Base-by-base conservation (phyloP, 352 stramenopile genomes). In the Paralagenidium karlingii region DNA sequence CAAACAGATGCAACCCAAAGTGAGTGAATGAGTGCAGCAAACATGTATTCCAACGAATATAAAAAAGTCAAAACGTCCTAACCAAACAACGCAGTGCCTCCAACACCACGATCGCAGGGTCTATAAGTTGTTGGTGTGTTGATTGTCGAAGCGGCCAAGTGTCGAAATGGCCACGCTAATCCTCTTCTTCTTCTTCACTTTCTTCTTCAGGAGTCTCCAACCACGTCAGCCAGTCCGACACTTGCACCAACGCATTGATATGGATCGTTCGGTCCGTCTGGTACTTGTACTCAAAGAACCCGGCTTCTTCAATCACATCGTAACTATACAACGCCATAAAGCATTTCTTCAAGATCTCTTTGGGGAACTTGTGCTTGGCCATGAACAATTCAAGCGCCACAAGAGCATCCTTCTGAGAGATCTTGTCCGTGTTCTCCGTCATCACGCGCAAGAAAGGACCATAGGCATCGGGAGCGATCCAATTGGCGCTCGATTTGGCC, bases 261-360 rank as follows among this genome's bases (percentile, higher is more conserved):
- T 70, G 73, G 2, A 60, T 61, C 21, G 80, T 67, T 53, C 55
- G 65, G 37, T 88, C 74, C 33, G 82, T 63, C 53, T 88, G 68
- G 63, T 84, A 85, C 61, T 88, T 88, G 71, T 88, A 85, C 53
- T 88, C 74, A 27, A 88, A 74, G 54, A 88, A 88, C 15, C 68
- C 74, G 21, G 65, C 53, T 34, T 88, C 74, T 33, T 82, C 68
- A 34, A 88, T 65, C 41, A 88, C 79, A 53, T 88, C 74, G 27
- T 83, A 61, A 48, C 63, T 80, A 54, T 88, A 88, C 3, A 88
- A 58, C 34, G 74, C 74, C 74, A 85, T 88, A 53, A 88, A 88
- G 48, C 66, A 82, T 63, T 83, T 84, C 47, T 88, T 68, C 24
- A 88, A 53, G 45, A 88, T 32, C 21, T 70, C 74, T 58, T 85